Percentiles rank a stretch among this genome's conserved stretches.
These are phyloP conservation scores for Pseudopithomyces chartarum DNA, from an alignment of 2,329 filamentous ascomycete genomes.

Conservation along the genomic window DNA sequence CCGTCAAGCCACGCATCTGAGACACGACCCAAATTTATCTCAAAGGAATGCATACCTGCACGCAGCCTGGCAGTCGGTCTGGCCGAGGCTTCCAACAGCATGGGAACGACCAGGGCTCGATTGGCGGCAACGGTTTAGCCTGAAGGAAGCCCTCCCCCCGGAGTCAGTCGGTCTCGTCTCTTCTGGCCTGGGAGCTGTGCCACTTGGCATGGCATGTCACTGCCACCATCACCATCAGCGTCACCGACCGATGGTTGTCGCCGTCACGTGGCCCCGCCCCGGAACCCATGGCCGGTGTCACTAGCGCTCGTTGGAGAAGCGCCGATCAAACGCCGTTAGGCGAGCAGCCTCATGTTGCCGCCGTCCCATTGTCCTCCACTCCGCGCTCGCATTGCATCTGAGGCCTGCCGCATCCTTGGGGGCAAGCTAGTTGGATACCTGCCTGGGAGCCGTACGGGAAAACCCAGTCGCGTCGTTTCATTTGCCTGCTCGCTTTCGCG, in stretches of 20 bases:
- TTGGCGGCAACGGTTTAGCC: too few relatives aligned
- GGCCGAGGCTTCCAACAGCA: neutral
- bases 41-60: neutral
- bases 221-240: too few relatives aligned
- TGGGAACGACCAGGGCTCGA: neutral
- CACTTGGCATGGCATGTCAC: neutral
- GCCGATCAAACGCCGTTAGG: conserved; percentile 5
- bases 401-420: conserved; percentile 2
- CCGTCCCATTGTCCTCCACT: neutral
- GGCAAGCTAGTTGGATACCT: neutral
- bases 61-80: neutral
- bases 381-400: neutral
- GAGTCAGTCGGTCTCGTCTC: too few relatives aligned
- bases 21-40: neutral
- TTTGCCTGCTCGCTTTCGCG: neutral
- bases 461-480: neutral
- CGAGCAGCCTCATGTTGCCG: conserved; percentile 1
- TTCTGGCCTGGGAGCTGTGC: neutral
- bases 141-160: too few relatives aligned
- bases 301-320: neutral
- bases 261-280: neutral
- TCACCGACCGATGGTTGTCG: neutral
- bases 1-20: neutral
- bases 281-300: neutral
- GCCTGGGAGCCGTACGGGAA: neutral